Conservation (phyloP, 2,329 filamentous ascomycete genomes). For the Ophiostoma piceae region DNA sequence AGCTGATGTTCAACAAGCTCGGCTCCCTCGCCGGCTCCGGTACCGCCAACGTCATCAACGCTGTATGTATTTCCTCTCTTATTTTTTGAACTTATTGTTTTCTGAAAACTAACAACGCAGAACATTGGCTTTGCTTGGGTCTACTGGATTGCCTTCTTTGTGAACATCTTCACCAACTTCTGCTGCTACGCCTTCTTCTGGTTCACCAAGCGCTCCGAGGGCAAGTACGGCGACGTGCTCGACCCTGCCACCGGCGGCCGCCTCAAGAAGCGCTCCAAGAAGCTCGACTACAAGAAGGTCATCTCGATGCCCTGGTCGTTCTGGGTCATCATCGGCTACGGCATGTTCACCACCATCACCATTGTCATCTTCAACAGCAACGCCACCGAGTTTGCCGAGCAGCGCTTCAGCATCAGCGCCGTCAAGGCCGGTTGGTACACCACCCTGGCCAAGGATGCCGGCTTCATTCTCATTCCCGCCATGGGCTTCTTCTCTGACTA, state of each 20-base stretch:
- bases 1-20: constrained; percentile 57
- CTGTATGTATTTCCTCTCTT: background rate
- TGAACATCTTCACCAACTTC: constrained; percentile 51
- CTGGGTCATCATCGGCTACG: constrained; percentile 44
- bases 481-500: constrained; percentile 40
- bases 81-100: no score
- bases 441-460: constrained; percentile 49
- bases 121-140: constrained; percentile 40
- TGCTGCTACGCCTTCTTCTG: constrained; percentile 10
- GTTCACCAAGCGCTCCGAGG: constrained; percentile 33
- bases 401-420: constrained; percentile 51
- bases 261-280: constrained; percentile 55
- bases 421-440: constrained; percentile 58
- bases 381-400: constrained; percentile 56
- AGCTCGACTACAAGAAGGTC: constrained; percentile 52
- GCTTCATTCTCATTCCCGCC: constrained; percentile 54
- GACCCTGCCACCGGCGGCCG: constrained; percentile 55
- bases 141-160: constrained; percentile 55
- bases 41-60: constrained; percentile 26
- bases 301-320: constrained; percentile 55
- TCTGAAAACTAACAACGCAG: constrained; percentile 61
- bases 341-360: constrained; percentile 26
- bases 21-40: constrained; percentile 55
- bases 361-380: constrained; percentile 44
- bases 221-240: constrained; percentile 34